phyloP scores from a whole-genome alignment of 2,329 filamentous ascomycete genomes.

The Alternaria sp. region DNA sequence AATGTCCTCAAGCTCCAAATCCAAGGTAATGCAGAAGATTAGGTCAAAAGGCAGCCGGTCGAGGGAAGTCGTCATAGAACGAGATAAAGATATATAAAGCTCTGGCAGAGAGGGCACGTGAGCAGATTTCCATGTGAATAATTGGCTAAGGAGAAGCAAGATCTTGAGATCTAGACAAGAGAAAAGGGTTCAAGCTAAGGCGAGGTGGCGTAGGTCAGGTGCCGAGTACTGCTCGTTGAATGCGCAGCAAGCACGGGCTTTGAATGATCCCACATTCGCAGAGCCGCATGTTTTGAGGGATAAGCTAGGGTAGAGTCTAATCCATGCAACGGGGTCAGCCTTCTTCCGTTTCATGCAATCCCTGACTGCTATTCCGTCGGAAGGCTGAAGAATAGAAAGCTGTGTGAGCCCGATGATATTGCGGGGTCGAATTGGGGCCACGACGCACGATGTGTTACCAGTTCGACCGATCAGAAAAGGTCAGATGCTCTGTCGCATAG shows the following conservation, averaged over 20 bases:
- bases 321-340: neutral
- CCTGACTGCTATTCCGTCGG: neutral
- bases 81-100: neutral
- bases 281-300: neutral
- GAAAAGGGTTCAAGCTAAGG: neutral
- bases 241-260: neutral
- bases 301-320: neutral
- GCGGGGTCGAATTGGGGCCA: no score
- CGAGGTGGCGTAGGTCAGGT: neutral
- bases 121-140: neutral
- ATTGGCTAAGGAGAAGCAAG: neutral
- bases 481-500: no score
- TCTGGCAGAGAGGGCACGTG: neutral
- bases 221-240: neutral
- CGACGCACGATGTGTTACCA: no score
- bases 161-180: neutral
- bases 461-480: no score
- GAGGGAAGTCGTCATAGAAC: constrained; percentile 43
- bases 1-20: constrained; percentile 64
- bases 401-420: no score
- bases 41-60: constrained; percentile 68
- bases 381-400: no score
- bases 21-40: constrained; percentile 63
- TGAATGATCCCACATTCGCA: neutral
- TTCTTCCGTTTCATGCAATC: rapidly evolving